A percentile compares a stretch with the other conserved stretches of the same genome.
phyloP scores from a whole-genome alignment of 2,329 filamentous ascomycete species.

The Penicillium sp. region DNA sequence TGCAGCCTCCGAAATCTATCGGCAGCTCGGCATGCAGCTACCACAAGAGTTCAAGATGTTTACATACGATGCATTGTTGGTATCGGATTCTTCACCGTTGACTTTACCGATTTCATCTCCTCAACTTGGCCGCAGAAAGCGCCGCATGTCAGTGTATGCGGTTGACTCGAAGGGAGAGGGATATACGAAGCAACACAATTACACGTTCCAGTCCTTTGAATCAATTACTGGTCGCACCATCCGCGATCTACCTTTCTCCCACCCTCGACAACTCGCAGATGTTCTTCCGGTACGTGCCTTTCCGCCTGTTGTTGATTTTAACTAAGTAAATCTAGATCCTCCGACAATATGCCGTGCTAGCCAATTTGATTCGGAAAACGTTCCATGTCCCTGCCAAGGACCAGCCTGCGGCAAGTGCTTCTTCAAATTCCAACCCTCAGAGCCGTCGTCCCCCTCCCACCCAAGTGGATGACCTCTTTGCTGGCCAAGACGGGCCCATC shows the following conservation, averaged over 20 bases:
- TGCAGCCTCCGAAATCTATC: slow-evolving; percentile 43
- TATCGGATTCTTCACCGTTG: slow-evolving; percentile 32
- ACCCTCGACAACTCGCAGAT: slow-evolving; percentile 47
- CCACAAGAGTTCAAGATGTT: slow-evolving; percentile 41
- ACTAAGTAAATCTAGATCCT: slow-evolving; percentile 32
- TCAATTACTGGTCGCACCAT: slow-evolving; percentile 42
- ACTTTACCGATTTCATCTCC: slow-evolving; percentile 24
- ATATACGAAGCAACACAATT: slow-evolving; percentile 39
- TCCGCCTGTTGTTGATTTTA: background rate
- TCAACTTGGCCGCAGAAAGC: slow-evolving; percentile 33
- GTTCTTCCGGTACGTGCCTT: slow-evolving; percentile 40
- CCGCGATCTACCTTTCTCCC: slow-evolving; percentile 45
- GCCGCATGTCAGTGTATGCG: slow-evolving; percentile 33
- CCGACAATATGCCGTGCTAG: slow-evolving; percentile 46
- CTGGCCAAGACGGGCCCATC: slow-evolving; percentile 20
- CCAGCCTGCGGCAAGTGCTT: slow-evolving; percentile 10
- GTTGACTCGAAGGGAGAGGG: slow-evolving; percentile 33
- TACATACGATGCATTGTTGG: slow-evolving; percentile 41
- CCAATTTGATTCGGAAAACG: slow-evolving; percentile 39
- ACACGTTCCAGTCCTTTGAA: slow-evolving; percentile 46
- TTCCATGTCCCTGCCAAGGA: slow-evolving; percentile 28
- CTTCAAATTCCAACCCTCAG: slow-evolving; percentile 6
- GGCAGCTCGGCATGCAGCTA: slow-evolving; percentile 41
- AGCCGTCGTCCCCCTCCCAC: slow-evolving; percentile 2
- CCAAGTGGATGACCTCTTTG: slow-evolving; percentile 13